Evolutionary conservation across 1,284 basidiomycete genomes (phyloP), one percentile per base, ranked within the genome.

Genomic region (Fistulinella staudtii): DNA sequence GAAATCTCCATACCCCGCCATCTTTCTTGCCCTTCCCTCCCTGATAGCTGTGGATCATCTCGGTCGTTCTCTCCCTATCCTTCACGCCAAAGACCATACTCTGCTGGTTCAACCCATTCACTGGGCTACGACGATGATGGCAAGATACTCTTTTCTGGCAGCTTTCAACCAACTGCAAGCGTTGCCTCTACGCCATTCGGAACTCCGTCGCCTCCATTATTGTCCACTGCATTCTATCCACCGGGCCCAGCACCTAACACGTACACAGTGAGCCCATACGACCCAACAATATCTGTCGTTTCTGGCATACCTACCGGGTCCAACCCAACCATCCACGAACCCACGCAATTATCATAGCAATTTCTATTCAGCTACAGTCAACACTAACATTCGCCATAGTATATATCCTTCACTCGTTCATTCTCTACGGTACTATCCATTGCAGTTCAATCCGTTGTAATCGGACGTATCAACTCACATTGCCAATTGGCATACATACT

Each of bases 151-250:
- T 36, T 55, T 22, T 56, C 44, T 20, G 18, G 45, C 27, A 28
- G 22, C 13, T 21, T 47, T 39, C 49, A 45, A 18, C 44, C 39
- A 15, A 37, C 43, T 31, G 41, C 28, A 21, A 46, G 43, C 28
- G 39, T 40, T 29, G 35, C 43, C 10, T 41, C 50, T 7, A 41
- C 43, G 9, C 36, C 52, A 29, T 53, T 52, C 37, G 41, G 47
- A 47, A 48, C 44, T 34, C 55, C 41, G 23, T 66, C 67, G 10
- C 68, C 65, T 7, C 67, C 67, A 23, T 52, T 68, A 21, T 49
- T 66, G 25, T 67, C 62, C 13, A 67, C 63, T 8, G 63, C 70
- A 3, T 70, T 64, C 50, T 65, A 66, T 50, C 67, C 66, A 21
- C 54, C 52, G 20, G 51, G 53, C 50, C 54, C 46, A 35, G 45